phyloP scores from a whole-genome alignment of 176 grass and related monocot genomes.

The Juncus inflexus region DNA sequence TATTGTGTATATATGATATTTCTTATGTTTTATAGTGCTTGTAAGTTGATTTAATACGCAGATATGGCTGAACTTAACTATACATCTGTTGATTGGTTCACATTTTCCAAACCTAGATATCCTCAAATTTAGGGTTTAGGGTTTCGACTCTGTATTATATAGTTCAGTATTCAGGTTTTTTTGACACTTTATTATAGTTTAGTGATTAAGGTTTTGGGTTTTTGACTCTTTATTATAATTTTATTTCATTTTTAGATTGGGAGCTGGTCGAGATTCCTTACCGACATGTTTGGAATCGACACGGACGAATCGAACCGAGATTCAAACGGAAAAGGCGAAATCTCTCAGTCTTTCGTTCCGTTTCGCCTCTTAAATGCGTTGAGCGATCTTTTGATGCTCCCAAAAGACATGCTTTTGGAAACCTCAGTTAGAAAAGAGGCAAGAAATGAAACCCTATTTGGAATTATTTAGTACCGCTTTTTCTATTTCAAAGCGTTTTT shows the following conservation, averaged over 20 bases:
- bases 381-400: constrained; percentile 96
- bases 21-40: neutral
- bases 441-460: constrained; percentile 13
- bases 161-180: too few species aligned
- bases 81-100: too few species aligned
- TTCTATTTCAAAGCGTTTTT: neutral
- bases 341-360: constrained; percentile 43
- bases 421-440: constrained; percentile 69
- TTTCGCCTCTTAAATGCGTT: constrained; percentile 89
- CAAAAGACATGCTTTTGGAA: constrained; percentile 93
- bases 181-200: too few species aligned
- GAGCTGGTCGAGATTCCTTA: constrained; percentile 86
- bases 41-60: too few species aligned
- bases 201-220: too few species aligned
- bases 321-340: constrained; percentile 34
- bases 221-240: neutral
- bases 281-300: constrained; percentile 82
- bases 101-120: too few species aligned
- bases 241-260: constrained; percentile 58
- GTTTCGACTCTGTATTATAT: too few species aligned
- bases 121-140: too few species aligned
- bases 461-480: neutral
- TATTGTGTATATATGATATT: neutral
- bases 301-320: constrained; percentile 54
- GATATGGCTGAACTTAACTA: too few species aligned